Evolutionary conservation across 2,329 filamentous ascomycete genomes (phyloP), one percentile per base, ranked within the genome.

Genomic region (Leptographium galeiforme): DNA sequence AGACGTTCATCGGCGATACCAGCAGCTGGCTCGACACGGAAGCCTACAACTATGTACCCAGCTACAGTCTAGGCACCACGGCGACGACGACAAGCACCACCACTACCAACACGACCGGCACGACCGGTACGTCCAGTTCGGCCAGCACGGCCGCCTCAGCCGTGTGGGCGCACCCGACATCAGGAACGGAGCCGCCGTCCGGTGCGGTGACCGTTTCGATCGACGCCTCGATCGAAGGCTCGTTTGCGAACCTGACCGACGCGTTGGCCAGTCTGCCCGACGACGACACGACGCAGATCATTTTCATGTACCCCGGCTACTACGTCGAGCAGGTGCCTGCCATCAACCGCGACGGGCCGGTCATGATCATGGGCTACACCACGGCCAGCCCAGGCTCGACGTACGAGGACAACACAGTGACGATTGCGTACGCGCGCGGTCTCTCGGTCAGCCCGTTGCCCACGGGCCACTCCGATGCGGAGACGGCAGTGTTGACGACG

Each of bases 271-370:
- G 63, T 58, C 41, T 61, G 8, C 57, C 50, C 46, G 52, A 53
- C 48, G 40, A 61, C 53, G 18, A 50, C 32, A 60, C 49, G 16
- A 64, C 51, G 30, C 51, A 53, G 46, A 53, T 53, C 61, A 80
- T 85, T 65, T 85, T 84, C 67, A 76, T 85, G 63, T 63, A 77
- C 59, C 65, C 73, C 25, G 79, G 79, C 7, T 80, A 76, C 39
- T 83, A 84, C 70, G 67, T 66, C 4, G 79, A 82, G 62, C 79
- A 82, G 61, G 76, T 82, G 43, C 66, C 68, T 53, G 69, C 68
- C 54, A 74, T 78, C 49, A 70, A 72, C 19, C 69, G 70, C 45
- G 73, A 70, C 45, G 73, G 60, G 4, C 52, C 40, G 77, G 84
- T 57, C 79, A 84, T 57, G 62, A 63, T 55, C 38, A 51, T 43